Conservation (phyloP, 495 filamentous ascomycete species). For the Talaromyces nanjingensis region DNA sequence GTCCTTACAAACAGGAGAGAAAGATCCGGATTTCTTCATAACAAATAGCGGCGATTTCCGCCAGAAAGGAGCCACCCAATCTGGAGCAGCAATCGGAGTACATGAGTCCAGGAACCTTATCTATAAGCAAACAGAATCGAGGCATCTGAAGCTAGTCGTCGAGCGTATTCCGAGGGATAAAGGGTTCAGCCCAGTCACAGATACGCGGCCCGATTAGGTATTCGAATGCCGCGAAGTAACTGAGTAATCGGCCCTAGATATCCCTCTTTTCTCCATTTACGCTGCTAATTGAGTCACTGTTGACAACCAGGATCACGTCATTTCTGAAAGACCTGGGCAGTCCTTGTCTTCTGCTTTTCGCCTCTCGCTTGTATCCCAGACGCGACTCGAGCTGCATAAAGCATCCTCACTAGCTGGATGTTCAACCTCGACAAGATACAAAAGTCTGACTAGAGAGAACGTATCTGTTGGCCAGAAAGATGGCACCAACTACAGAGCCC, state of each 20-base stretch:
- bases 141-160: not conserved
- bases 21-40: not conserved
- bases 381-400: not conserved
- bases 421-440: not conserved
- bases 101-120: not conserved
- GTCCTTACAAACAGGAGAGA: not conserved
- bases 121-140: not conserved
- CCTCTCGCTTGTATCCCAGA: not conserved
- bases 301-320: not conserved
- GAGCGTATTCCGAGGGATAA: not conserved
- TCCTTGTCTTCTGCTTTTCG: not conserved
- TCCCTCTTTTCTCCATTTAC: not conserved
- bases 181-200: not conserved
- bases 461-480: not conserved
- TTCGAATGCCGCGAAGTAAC: not conserved
- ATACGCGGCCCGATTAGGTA: not conserved
- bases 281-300: not conserved
- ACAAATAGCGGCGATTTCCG: not conserved
- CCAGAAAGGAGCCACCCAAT: not conserved
- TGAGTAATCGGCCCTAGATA: not conserved
- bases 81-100: not conserved
- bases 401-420: not conserved
- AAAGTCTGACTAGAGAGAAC: not conserved
- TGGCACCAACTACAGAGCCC: not conserved
- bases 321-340: not conserved